Conservation (phyloP, 176 grass and related monocot species). For the Carex myosuroides region DNA sequence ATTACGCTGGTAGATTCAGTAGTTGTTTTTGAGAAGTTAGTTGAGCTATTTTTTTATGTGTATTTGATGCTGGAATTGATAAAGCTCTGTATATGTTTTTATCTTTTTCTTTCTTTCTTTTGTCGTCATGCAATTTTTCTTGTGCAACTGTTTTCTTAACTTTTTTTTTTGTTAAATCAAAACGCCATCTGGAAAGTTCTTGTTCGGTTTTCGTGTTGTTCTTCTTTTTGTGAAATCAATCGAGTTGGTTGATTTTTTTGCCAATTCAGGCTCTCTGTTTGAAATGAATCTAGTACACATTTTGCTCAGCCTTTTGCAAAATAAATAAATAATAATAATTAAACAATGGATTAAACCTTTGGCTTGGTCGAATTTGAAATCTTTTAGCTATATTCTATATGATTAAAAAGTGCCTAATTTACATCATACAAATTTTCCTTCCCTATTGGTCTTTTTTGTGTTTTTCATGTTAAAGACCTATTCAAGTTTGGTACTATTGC, state of each 20-base stretch:
- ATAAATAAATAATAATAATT: not conserved
- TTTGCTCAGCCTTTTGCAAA: not conserved
- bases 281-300: not conserved
- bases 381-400: not conserved
- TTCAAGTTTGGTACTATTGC: constrained; percentile 3
- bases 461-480: not conserved
- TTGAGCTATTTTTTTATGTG: not conserved
- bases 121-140: constrained; percentile 12
- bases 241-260: not conserved
- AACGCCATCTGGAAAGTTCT: not conserved
- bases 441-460: not conserved
- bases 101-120: not conserved
- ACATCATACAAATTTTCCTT: not conserved
- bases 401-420: not conserved
- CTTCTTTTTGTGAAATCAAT: not conserved
- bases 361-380: constrained; percentile 28
- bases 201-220: not conserved
- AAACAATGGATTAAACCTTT: not conserved
- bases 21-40: not conserved
- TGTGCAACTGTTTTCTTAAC: not conserved
- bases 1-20: not conserved
- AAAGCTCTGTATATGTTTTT: not conserved
- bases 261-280: not conserved
- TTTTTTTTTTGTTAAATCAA: not conserved
- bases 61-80: not conserved